Base-by-base conservation (phyloP, 805 yeast species). In the Sugiyamaella valdiviana region DNA sequence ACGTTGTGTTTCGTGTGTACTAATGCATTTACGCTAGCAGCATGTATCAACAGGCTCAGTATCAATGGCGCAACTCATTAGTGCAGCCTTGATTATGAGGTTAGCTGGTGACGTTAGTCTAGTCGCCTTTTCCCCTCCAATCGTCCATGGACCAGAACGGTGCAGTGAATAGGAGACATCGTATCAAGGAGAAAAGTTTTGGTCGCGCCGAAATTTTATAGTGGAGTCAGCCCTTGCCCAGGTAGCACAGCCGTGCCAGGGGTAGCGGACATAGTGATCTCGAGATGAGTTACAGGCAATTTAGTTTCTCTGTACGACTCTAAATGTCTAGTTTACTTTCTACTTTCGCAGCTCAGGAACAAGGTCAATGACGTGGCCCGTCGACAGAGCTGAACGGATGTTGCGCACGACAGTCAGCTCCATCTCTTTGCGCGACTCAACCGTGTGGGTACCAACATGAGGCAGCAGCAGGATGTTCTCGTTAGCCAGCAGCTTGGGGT, bases 351-450 rank as follows among this genome's bases (percentile, higher is more conserved):
- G 57, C 44, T 93, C 99, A 1, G 96, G 95, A n/a, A 91, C 95
- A 39, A 86, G 66, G 0, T 85, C 71, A 50, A 75, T 64, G 6
- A 91, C 86, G 63, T 78, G 80, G 6, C 95, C 95, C 0, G 81
- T 75, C 12, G 68, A 64, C 35, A 87, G 59, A 42, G 69, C 81
- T n/a, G 71, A 64, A 39, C 70, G 67, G 6, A 86, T 79, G 64
- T 91, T 93, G 26, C 75, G 74, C 22, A 85, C 80, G 26, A 83
- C 87, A 63, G 78, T 78, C 57, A 78, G 80, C 68, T 90, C 96
- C 96, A 93, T 86, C 57, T 76, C 76, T 56, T 72, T 68, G 60
- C 84, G 78, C 2, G 72, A 58, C 38, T 73, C 69, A 5, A 45
- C 52, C 9, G 72, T 59, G 49, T 65, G 67, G 16, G 73, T 70